phyloP scores from a whole-genome alignment of 768 basidiomycete species.

The Rhizopogon vinicolor region DNA sequence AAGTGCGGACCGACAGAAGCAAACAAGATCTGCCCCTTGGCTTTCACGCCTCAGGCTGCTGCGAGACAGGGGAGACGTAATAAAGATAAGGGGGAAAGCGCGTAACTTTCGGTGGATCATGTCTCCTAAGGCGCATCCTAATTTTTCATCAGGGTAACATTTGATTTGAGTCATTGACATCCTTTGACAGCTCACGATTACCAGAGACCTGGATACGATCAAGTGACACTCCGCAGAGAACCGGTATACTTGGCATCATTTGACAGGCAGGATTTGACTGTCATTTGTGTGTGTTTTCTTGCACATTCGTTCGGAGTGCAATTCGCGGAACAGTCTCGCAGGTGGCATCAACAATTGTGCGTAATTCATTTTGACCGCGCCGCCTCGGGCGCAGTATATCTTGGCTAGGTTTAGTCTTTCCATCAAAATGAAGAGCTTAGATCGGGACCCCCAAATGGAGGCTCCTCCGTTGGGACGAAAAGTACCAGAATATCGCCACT shows the following conservation, averaged over 20 bases:
- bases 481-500: background rate
- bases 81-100: too few species aligned
- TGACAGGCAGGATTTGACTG: too few species aligned
- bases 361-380: background rate
- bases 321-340: background rate
- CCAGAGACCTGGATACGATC: background rate
- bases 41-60: too few species aligned
- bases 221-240: too few species aligned
- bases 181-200: background rate
- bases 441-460: background rate
- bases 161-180: too few species aligned
- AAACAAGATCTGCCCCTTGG: background rate
- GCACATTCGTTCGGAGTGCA: background rate
- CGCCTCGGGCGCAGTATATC: background rate
- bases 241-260: too few species aligned
- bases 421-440: background rate
- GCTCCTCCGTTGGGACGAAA: too few species aligned
- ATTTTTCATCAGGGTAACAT: too few species aligned
- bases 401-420: background rate
- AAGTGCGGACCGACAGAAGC: background rate
- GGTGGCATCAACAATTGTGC: background rate
- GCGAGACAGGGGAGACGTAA: too few species aligned
- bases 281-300: background rate
- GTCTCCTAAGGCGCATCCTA: too few species aligned
- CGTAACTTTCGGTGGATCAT: too few species aligned